Base-by-base conservation (phyloP, 2,329 filamentous ascomycete genomes). In the Botrytis fabae region DNA sequence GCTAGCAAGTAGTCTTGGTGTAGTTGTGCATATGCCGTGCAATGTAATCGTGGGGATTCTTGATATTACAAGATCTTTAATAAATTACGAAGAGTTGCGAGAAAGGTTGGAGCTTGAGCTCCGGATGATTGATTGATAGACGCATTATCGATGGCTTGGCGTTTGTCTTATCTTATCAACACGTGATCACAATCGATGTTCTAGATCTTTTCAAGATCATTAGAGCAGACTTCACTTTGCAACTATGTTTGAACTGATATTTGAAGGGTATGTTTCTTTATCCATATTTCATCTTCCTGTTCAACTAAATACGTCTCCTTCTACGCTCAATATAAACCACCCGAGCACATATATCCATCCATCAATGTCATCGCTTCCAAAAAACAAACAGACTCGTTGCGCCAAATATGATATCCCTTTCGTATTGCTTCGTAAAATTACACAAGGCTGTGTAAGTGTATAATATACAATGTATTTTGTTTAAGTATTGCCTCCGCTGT, bases 71-170 rank as follows among this genome's bases (percentile, higher is more conserved):
- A 68, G 48, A 68, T 54, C 35, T 22, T 63, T 40, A 40, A 46
- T 20, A 22, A 54, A 28, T 40, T 28, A 28, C 18, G 14, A 42
- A 40, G 35, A 42, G 25, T 46, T 64, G 6, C 22, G 42, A 57
- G 16, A 22, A 57, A 57, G 44, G 28, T 66, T 66, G 48, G 18
- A 69, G 64, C 20, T 65, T 48, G 44, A 65, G 28, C 65, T 68
- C n/a, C n/a, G 25, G 38, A n/a, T 57, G 48, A 54, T 40, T 40
- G 64, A 66, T 40, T 66, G 64, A 57, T 69, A 69, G 51, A 48
- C n/a, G n/a, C 51, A n/a, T 69, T 69, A 57, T 68, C 46, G 20
- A 42, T 54, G 64, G 32, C 46, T 68, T 54, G 64, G 64, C 64
- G 25, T 35, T 8, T 22, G 25, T 18, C 16, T 35, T 20, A n/a